A percentile compares a stretch with the other conserved stretches of the same genome.
phyloP scores from a whole-genome alignment of 2,329 filamentous ascomycete genomes.

The Huntiella abstrusa region DNA sequence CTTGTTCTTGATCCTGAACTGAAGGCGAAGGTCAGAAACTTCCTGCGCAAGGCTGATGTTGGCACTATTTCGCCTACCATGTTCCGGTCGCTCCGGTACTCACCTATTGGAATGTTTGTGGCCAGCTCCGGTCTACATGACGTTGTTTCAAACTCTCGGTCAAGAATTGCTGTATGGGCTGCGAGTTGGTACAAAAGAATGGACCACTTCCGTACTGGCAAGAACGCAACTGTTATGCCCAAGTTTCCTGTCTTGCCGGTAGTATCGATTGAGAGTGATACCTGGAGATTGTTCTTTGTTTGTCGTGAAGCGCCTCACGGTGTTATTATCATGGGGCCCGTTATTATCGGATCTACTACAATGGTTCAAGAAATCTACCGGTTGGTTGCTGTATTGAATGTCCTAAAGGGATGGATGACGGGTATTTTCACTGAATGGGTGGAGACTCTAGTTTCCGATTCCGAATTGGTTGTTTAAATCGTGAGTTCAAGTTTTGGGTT shows the following conservation, averaged over 20 bases:
- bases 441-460: background rate
- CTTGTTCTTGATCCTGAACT: slow-evolving; percentile 1
- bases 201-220: slow-evolving; percentile 2
- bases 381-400: slow-evolving; percentile 4
- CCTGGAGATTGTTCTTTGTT: slow-evolving; percentile 8
- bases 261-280: slow-evolving; percentile 7
- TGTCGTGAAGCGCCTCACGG: slow-evolving; percentile 2
- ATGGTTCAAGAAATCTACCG: slow-evolving; percentile 7
- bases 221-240: background rate
- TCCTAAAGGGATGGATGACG: slow-evolving; percentile 5
- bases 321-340: slow-evolving; percentile 7
- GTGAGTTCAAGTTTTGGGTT: background rate
- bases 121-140: slow-evolving; percentile 5
- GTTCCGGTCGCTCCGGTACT: slow-evolving; percentile 3
- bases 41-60: slow-evolving; percentile 1
- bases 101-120: slow-evolving; percentile 7
- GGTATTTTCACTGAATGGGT: slow-evolving; percentile 4
- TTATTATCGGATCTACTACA: slow-evolving; percentile 8
- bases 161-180: slow-evolving; percentile 8
- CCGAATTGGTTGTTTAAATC: background rate
- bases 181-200: slow-evolving; percentile 10
- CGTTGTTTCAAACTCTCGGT: slow-evolving; percentile 1
- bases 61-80: slow-evolving; percentile 6
- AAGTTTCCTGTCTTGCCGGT: slow-evolving; percentile 7
- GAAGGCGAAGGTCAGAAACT: background rate